These are phyloP conservation scores for Periconia digitata DNA, from an alignment of 2,329 filamentous ascomycete species.

Conservation along the genomic window DNA sequence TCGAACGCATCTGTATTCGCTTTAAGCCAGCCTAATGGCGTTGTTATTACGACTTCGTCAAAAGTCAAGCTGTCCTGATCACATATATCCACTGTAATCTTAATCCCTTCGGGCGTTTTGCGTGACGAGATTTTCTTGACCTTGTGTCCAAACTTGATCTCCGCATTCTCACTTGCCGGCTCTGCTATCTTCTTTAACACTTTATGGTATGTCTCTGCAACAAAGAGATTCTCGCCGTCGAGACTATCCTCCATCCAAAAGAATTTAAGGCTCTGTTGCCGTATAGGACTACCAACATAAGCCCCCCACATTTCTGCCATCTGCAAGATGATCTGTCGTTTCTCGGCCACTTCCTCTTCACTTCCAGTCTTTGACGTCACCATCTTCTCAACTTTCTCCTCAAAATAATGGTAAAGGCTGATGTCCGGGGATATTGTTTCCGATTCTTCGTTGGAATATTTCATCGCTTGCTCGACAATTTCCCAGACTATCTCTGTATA, in stretches of 20 bases:
- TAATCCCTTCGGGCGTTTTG: constrained; percentile 17
- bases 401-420: constrained; percentile 62
- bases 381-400: constrained; percentile 49
- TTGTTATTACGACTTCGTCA: constrained; percentile 69
- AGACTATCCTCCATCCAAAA: constrained; percentile 80
- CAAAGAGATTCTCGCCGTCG: constrained; percentile 68
- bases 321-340: constrained; percentile 53
- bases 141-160: constrained; percentile 54
- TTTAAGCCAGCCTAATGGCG: constrained; percentile 62
- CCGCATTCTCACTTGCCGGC: constrained; percentile 58
- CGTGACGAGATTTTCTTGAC: constrained; percentile 48
- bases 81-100: constrained; percentile 47
- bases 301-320: constrained; percentile 69
- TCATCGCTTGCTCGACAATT: constrained; percentile 68
- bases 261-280: constrained; percentile 70
- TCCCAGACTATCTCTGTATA: constrained; percentile 63
- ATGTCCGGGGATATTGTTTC: constrained; percentile 53
- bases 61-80: constrained; percentile 55
- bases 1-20: constrained; percentile 52
- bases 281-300: constrained; percentile 67
- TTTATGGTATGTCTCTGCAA: constrained; percentile 61
- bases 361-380: constrained; percentile 39
- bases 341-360: constrained; percentile 44
- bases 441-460: constrained; percentile 61
- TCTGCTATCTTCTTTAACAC: constrained; percentile 63